Conservation (phyloP, 257 asterid genomes). For the Fraxinus excelsior region DNA sequence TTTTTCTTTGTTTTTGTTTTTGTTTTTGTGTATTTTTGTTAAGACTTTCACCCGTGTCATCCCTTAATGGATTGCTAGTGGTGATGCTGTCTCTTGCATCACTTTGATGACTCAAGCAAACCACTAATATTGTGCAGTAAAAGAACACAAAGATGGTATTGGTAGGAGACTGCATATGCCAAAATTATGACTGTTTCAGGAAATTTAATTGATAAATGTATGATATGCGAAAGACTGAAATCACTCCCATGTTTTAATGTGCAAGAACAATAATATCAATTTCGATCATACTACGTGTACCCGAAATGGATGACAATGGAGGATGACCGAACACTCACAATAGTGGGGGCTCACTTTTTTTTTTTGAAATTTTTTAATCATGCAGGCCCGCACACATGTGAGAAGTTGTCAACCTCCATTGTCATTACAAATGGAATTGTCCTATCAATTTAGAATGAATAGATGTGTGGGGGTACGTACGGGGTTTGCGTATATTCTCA, state of each 20-base stretch:
- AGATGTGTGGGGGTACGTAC: constrained; percentile 41
- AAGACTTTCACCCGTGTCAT: constrained; percentile 27
- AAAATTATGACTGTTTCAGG: too few species aligned
- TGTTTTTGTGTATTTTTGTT: too few species aligned
- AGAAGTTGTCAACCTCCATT: too few species aligned
- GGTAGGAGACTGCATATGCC: not conserved
- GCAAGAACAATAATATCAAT: not conserved
- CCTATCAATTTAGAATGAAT: not conserved
- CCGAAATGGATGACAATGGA: too few species aligned
- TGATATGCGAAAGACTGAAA: not conserved
- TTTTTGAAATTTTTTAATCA: too few species aligned
- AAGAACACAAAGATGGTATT: not conserved
- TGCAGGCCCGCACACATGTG: too few species aligned
- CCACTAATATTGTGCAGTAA: not conserved
- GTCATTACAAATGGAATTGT: too few species aligned
- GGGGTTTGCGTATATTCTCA: constrained; percentile 81
- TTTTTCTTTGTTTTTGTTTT: too few species aligned
- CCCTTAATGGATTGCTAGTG: not conserved
- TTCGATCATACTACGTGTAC: too few species aligned
- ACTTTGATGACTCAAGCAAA: not conserved
- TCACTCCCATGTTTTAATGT: not conserved
- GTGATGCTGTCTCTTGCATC: constrained; percentile 38
- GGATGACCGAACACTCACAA: too few species aligned
- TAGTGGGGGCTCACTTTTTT: too few species aligned
- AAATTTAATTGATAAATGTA: too few species aligned